phyloP scores from a whole-genome alignment of 176 grass and related monocot genomes.

The Triticum aestivum region DNA sequence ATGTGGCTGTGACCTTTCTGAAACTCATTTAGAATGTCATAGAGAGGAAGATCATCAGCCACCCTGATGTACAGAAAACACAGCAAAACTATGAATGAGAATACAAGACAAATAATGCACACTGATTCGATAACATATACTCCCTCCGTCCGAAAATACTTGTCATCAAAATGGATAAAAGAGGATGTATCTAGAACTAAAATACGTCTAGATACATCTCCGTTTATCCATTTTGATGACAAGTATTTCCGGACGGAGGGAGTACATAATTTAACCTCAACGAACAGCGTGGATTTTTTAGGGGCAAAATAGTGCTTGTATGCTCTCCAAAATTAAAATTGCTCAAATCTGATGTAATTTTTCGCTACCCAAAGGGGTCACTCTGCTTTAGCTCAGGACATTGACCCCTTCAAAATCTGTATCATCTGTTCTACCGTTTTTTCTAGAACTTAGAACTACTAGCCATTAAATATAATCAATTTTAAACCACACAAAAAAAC shows the following conservation, averaged over 20 bases:
- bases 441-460: not conserved
- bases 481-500: not conserved
- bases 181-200: too few species aligned
- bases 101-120: conserved; percentile 16
- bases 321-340: not conserved
- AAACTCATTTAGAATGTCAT: conserved; percentile 99
- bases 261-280: not conserved
- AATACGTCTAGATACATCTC: too few species aligned
- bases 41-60: conserved; percentile 90
- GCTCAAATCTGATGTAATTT: not conserved
- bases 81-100: conserved; percentile 15
- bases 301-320: not conserved
- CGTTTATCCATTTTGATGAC: too few species aligned
- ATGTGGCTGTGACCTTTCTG: conserved; percentile 99
- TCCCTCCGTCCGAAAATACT: too few species aligned
- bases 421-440: not conserved
- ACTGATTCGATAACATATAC: not conserved
- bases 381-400: not conserved
- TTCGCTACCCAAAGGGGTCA: not conserved
- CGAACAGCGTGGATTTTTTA: not conserved
- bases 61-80: conserved; percentile 62
- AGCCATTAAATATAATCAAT: not conserved
- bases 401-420: not conserved
- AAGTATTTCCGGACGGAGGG: too few species aligned
- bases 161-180: too few species aligned